Conservation (phyloP, 2,329 filamentous ascomycete species). For the Aplosporella prunicola region DNA sequence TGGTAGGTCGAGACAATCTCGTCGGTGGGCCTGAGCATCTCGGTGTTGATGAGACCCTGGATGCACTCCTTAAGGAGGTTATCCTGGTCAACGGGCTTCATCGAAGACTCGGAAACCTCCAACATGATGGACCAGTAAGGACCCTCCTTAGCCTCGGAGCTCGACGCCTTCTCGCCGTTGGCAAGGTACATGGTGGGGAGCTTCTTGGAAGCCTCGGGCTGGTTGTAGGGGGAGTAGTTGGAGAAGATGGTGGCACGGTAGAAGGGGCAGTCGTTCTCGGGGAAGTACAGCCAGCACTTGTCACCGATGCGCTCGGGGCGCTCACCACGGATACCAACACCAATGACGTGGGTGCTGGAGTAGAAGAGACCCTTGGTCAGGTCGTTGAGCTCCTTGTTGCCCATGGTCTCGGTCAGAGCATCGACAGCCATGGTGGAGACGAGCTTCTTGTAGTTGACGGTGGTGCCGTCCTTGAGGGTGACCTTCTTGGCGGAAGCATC, state of each 20-base stretch:
- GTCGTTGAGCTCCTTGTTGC: slow-evolving; percentile 70
- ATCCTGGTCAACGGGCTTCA: slow-evolving; percentile 86
- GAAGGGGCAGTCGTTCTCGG: slow-evolving; percentile 96
- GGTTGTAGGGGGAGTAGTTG: slow-evolving; percentile 99
- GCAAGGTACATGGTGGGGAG: slow-evolving; percentile 79
- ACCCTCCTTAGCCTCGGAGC: slow-evolving; percentile 65
- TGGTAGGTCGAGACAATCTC: slow-evolving; percentile 98
- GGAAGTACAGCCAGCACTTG: slow-evolving; percentile 99
- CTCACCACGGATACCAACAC: slow-evolving; percentile 83
- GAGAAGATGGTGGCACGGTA: slow-evolving; percentile 99
- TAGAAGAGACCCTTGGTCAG: slow-evolving; percentile 91
- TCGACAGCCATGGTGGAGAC: slow-evolving; percentile 96
- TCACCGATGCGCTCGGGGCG: slow-evolving; percentile 95
- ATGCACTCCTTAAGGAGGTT: slow-evolving; percentile 86
- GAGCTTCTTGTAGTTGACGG: slow-evolving; percentile 82
- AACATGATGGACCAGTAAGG: slow-evolving; percentile 99
- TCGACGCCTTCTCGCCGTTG: slow-evolving; percentile 71
- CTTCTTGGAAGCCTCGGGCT: slow-evolving; percentile 73
- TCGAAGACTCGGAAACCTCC: slow-evolving; percentile 87
- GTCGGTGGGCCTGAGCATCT: slow-evolving; percentile 83
- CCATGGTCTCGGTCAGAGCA: slow-evolving; percentile 76
- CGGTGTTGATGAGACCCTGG: slow-evolving; percentile 93
- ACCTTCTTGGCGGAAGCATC: slow-evolving; percentile 79
- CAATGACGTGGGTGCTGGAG: slow-evolving; percentile 94
- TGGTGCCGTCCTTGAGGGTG: slow-evolving; percentile 73